Evolutionary conservation across 163 green algal genomes (phyloP), one percentile per base, ranked within the genome.

Genomic region (Prototheca stagnorum): DNA sequence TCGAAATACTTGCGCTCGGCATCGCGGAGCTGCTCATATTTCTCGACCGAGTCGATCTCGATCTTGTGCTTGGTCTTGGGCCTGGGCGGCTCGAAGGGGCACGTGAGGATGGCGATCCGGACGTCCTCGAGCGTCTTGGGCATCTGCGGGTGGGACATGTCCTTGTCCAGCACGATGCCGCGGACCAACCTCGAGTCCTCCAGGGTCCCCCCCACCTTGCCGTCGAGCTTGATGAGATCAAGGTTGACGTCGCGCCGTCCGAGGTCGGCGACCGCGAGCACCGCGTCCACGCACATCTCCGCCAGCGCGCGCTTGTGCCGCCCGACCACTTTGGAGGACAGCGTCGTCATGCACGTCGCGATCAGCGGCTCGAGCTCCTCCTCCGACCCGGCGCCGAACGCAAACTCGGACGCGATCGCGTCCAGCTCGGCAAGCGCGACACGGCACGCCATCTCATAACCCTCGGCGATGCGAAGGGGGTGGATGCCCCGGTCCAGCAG

Each of bases 51-150:
- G 74, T 94, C 82, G 45, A 98, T 97, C 57, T 98, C 88, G 25
- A 98, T 77, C 77, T 98, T 98, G 72, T 98, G 90, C 81, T 98
- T 98, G 48, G 87, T 98, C 72, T 98, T 98, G 40, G 90, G 90
- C 82, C 96, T 97, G 7, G 90, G 89, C 0, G 90, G 85, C 82
- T 97, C 89, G 61, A 98, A 97, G 25, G 90, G 85, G 61, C 90
- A 97, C 1, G 89, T 98, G n/a, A 97, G 72, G 62, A 98, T 95
- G 39, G 88, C 90, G 33, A 96, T 88, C 58, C 88, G 87, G 15
- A 90, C 86, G 57, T 96, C 71, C 26, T 78, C 49, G 27, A 92
- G 59, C 19, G 65, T 15, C 51, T 82, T 85, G 46, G 72, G 65
- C 77, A 89, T 84, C 56, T 80, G 79, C 17, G 88, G 89, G 74